A percentile compares a stretch with the other conserved stretches of the same genome.
These are phyloP conservation scores for Hirsutella minnesotensis DNA, from an alignment of 2,329 filamentous ascomycete genomes.

Conservation along the genomic window DNA sequence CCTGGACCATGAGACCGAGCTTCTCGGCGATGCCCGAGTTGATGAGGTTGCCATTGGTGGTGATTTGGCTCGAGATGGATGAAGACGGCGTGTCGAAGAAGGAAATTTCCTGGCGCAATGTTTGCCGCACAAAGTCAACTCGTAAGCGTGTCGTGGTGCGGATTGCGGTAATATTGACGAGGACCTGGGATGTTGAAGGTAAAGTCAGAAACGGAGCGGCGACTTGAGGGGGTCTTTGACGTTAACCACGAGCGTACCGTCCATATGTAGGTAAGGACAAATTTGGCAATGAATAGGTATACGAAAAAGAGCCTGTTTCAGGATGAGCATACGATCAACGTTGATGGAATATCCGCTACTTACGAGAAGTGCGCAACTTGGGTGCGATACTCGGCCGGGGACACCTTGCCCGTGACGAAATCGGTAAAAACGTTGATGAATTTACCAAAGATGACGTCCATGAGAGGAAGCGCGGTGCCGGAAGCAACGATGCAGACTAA, in stretches of 20 bases:
- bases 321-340: neutral
- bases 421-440: slow-evolving; percentile 42
- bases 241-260: slow-evolving; percentile 19
- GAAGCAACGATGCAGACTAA: slow-evolving; percentile 23
- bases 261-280: slow-evolving; percentile 40
- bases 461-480: slow-evolving; percentile 33
- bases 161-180: slow-evolving; percentile 25
- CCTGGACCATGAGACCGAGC: slow-evolving; percentile 28
- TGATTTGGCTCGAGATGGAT: slow-evolving; percentile 33
- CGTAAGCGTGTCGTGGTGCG: slow-evolving; percentile 23
- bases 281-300: slow-evolving; percentile 44
- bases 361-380: slow-evolving; percentile 34
- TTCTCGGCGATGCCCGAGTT: slow-evolving; percentile 33
- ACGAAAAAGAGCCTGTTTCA: slow-evolving; percentile 38
- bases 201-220: neutral
- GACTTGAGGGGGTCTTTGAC: too few relatives aligned
- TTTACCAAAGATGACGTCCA: slow-evolving; percentile 47
- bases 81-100: slow-evolving; percentile 39
- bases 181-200: slow-evolving; percentile 6
- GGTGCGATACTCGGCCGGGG: slow-evolving; percentile 33
- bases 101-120: slow-evolving; percentile 38
- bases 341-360: slow-evolving; percentile 7
- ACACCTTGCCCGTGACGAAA: slow-evolving; percentile 35
- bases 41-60: slow-evolving; percentile 34
- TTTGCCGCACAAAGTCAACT: slow-evolving; percentile 24